Conservation (phyloP, 257 asterid species). For the Scutellaria barbata region DNA sequence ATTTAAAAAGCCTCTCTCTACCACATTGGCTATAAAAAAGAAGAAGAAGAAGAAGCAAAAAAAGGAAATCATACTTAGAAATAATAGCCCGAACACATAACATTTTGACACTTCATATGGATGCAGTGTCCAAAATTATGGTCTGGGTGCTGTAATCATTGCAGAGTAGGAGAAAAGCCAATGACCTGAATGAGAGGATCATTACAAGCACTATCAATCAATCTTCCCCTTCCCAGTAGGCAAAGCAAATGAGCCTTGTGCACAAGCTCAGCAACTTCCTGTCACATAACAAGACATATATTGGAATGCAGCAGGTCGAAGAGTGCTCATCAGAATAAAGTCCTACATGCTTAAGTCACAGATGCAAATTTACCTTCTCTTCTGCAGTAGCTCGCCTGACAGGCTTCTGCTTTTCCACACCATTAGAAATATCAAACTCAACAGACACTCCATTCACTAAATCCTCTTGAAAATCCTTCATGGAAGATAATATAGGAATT, state of each 20-base stretch:
- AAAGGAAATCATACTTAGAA: constrained; percentile 1
- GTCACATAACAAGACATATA: constrained; percentile 33
- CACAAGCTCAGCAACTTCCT: constrained; percentile 86
- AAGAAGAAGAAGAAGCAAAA: not conserved
- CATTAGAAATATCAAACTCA: constrained; percentile 75
- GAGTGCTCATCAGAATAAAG: constrained; percentile 9
- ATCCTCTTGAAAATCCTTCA: constrained; percentile 45
- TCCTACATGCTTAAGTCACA: constrained; percentile 11
- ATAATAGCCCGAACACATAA: constrained; percentile 1
- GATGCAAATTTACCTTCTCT: constrained; percentile 65
- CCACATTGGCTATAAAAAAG: constrained; percentile 1
- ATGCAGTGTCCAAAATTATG: constrained; percentile 7
- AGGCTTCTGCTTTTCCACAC: constrained; percentile 57
- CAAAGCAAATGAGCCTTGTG: constrained; percentile 95
- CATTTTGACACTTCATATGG: not conserved
- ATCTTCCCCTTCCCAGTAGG: constrained; percentile 89
- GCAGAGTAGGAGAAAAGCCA: constrained; percentile 17
- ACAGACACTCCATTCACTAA: constrained; percentile 62
- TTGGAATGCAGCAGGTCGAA: constrained; percentile 26
- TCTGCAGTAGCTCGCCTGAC: constrained; percentile 83
- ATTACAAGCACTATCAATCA: constrained; percentile 75
- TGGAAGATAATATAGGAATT: constrained; percentile 43
- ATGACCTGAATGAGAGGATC: constrained; percentile 92
- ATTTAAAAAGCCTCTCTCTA: constrained; percentile 11
- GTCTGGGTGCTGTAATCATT: not conserved